These are phyloP conservation scores for Polytolypa hystricis DNA, from an alignment of 2,329 filamentous ascomycete species.

Conservation along the genomic window DNA sequence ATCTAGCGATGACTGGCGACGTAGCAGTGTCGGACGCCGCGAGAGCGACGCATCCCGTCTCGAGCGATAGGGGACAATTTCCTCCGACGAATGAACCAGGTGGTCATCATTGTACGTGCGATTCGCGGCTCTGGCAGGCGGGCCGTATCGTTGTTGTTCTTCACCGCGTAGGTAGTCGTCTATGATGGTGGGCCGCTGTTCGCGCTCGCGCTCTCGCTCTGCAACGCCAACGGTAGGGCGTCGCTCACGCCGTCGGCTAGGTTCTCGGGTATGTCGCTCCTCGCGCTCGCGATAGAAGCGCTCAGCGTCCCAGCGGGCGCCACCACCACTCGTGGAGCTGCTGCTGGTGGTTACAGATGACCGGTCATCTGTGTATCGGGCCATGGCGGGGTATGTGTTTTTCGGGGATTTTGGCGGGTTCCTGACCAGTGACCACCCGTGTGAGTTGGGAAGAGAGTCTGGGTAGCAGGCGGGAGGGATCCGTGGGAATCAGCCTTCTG, in stretches of 20 bases:
- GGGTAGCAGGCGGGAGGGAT: background rate
- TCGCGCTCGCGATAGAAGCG: conserved; percentile 34
- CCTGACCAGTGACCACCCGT: background rate
- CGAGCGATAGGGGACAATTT: conserved; percentile 45
- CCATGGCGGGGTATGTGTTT: conserved; percentile 17
- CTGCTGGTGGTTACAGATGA: conserved; percentile 18
- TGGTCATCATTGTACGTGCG: conserved; percentile 3
- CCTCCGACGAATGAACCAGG: conserved; percentile 35
- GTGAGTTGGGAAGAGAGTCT: background rate
- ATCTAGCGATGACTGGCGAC: conserved; percentile 80
- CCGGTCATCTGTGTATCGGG: conserved; percentile 27
- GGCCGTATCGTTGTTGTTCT: conserved; percentile 33
- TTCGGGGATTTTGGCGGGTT: no score
- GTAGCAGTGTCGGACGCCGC: conserved; percentile 56
- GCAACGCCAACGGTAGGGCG: conserved; percentile 20
- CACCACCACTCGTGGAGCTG: conserved; percentile 19
- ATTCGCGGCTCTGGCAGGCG: conserved; percentile 21
- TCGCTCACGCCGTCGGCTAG: conserved; percentile 11
- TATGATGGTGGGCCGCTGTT: conserved; percentile 10
- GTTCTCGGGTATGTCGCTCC: conserved; percentile 23
- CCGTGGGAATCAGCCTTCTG: conserved; percentile 3
- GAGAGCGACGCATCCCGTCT: conserved; percentile 38
- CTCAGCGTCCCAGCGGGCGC: conserved; percentile 29
- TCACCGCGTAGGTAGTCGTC: conserved; percentile 10
- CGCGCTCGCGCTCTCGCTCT: conserved; percentile 6